Base-by-base conservation (phyloP, 1,139 yeast species). In the Debaryomyces nepalensis region DNA sequence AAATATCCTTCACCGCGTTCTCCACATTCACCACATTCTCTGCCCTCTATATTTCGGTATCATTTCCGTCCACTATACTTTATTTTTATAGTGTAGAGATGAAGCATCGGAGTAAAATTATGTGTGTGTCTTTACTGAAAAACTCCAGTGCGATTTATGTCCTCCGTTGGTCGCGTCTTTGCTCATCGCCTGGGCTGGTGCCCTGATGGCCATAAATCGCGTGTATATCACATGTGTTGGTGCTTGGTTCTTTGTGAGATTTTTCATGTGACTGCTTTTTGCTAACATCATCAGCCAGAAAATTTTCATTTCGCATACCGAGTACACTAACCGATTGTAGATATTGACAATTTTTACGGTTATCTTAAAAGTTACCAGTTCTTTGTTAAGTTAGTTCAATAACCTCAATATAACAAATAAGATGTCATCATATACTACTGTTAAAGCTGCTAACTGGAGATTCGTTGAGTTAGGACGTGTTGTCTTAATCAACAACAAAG, bases 381-480 rank as follows among this genome's bases (percentile, higher is more conserved):
- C 39, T 40, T 43, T 40, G 33, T 37, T 33, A 19, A 39, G 45
- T 39, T 43, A 39, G 45, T 43, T 40, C 31, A 38, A 37, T 39
- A 43, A 40, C 42, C 44, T 37, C 47, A 38, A 40, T 24, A 47
- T 45, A 38, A 42, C 37, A 44, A 29, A 30, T 44, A 49, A 56
- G 51, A 70, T 70, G 76, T 65, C 73, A 51, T 49, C 64, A 49
- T 54, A 64, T 61, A 63, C 96, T 73, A 79, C 87, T 71, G 95
- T 91, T 76, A 87, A 87, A 82, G 87, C 96, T 75, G 82, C 96
- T 77, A 88, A 87, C 91, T 91, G 97, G 98, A 89, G 97, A 87
- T 85, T 82, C 73, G 99, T 95, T 74, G 97, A 93, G 83, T 87
- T 91, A 70, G 99, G 99, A 75, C 97, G 99, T 82, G 89, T 95